phyloP scores from a whole-genome alignment of 1,139 yeast species.

The Candida pseudoviswanathii region DNA sequence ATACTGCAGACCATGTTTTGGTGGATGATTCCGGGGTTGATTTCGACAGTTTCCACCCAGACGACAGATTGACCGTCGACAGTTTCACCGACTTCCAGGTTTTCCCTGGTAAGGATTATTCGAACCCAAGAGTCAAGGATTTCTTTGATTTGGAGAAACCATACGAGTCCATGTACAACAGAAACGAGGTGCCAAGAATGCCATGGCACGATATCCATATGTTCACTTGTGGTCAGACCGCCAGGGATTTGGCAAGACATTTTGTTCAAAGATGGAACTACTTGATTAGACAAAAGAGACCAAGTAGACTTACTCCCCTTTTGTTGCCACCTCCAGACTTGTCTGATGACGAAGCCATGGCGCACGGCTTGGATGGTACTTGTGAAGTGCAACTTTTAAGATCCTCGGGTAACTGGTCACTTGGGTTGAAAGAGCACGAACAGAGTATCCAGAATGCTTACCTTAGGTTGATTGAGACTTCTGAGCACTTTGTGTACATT shows the following conservation, averaged over 20 bases:
- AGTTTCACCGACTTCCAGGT: conserved; percentile 57
- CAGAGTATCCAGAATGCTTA: conserved; percentile 93
- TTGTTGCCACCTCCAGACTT: conserved; percentile 92
- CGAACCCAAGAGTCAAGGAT: conserved; percentile 92
- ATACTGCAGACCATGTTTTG: conserved; percentile 92
- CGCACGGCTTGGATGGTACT: conserved; percentile 72
- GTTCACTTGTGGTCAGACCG: conserved; percentile 95
- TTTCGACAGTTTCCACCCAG: conserved; percentile 36
- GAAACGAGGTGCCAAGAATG: conserved; percentile 85
- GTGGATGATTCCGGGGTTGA: conserved; percentile 65
- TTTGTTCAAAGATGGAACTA: conserved; percentile 99
- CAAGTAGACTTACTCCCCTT: conserved; percentile 90
- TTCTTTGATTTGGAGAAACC: conserved; percentile 82
- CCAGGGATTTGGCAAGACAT: conserved; percentile 89
- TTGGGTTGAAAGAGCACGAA: conserved; percentile 83
- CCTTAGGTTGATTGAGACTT: conserved; percentile 82
- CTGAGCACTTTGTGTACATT: conserved; percentile 90
- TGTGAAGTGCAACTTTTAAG: conserved; percentile 90
- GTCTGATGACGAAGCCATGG: conserved; percentile 66
- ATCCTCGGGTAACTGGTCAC: conserved; percentile 91
- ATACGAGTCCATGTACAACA: conserved; percentile 89
- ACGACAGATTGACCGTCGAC: conserved; percentile 32
- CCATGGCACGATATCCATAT: conserved; percentile 99
- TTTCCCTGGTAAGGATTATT: conserved; percentile 97
- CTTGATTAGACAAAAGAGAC: conserved; percentile 86